Conservation (phyloP, 495 filamentous ascomycete genomes). For the Xylaria cubensis region DNA sequence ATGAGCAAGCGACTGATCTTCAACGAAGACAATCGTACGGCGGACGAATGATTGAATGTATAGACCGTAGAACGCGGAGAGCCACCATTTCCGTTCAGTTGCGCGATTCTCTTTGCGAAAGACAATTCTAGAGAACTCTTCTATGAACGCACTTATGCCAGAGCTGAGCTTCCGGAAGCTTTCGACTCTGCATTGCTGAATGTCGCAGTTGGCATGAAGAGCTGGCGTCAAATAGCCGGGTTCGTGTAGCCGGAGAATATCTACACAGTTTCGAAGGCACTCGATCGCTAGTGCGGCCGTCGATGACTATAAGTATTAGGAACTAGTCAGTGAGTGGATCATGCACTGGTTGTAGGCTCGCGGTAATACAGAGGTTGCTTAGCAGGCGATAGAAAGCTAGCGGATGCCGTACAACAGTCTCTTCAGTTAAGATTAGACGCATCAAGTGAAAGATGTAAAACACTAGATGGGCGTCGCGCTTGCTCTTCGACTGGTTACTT, state of each 20-base stretch:
- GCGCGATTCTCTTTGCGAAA: slow-evolving; percentile 36
- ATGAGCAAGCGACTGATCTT: slow-evolving; percentile 23
- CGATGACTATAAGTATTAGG: neutral
- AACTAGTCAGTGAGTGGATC: neutral
- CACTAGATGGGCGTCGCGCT: neutral
- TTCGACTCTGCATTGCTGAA: slow-evolving; percentile 25
- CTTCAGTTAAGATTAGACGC: neutral
- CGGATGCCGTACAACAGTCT: neutral
- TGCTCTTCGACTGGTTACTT: slow-evolving; percentile 10
- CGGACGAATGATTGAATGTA: slow-evolving; percentile 38
- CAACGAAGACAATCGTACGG: slow-evolving; percentile 31
- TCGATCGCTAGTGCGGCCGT: neutral
- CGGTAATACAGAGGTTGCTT: neutral
- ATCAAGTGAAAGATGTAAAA: neutral
- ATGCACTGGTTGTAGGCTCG: neutral
- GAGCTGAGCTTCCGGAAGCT: slow-evolving; percentile 29
- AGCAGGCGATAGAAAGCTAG: neutral
- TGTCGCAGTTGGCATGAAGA: neutral
- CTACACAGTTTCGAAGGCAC: neutral
- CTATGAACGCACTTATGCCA: slow-evolving; percentile 30
- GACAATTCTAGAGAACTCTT: slow-evolving; percentile 36
- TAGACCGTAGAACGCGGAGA: slow-evolving; percentile 37
- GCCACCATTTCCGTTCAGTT: slow-evolving; percentile 38
- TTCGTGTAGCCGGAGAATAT: slow-evolving; percentile 1
- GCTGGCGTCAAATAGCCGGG: neutral